Conservation (phyloP, 495 filamentous ascomycete species). For the Hapsidospora chrysogenum region DNA sequence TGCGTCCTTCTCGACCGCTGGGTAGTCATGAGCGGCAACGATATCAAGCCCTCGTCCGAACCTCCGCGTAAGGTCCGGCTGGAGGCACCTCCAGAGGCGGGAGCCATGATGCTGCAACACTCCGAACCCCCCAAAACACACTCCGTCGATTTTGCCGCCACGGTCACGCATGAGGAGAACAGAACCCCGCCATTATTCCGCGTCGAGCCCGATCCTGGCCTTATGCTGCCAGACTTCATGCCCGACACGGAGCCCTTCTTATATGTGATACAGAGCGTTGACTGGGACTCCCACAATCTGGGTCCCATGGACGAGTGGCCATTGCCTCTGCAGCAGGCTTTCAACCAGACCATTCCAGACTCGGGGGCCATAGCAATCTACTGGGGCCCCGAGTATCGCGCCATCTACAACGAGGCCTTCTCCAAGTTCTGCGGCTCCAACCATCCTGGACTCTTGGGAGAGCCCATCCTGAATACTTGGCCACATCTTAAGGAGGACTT, state of each 20-base stretch:
- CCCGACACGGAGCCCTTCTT: conserved; percentile 17
- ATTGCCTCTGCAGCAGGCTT: conserved; percentile 2
- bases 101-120: neutral
- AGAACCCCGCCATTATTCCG: too few relatives aligned
- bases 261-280: conserved; percentile 11
- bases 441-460: conserved; percentile 20
- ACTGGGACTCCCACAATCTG: neutral
- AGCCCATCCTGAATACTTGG: conserved; percentile 19
- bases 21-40: conserved; percentile 23
- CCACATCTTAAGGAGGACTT: conserved; percentile 16
- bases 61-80: conserved; percentile 2
- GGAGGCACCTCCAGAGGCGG: neutral
- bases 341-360: conserved; percentile 1
- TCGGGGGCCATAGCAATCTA: conserved; percentile 5
- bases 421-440: conserved; percentile 19
- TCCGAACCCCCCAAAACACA: conserved; percentile 1
- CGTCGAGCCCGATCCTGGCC: conserved; percentile 11
- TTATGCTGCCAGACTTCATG: conserved; percentile 14
- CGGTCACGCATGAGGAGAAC: too few relatives aligned
- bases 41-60: conserved; percentile 5
- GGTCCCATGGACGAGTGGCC: conserved; percentile 8
- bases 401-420: conserved; percentile 28
- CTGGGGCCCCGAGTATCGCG: conserved; percentile 14
- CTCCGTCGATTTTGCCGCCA: conserved; percentile 9
- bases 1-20: conserved; percentile 16